Evolutionary conservation across 495 filamentous ascomycete genomes (phyloP), one percentile per base, ranked within the genome.

Genomic region (Daldinia caldariorum): DNA sequence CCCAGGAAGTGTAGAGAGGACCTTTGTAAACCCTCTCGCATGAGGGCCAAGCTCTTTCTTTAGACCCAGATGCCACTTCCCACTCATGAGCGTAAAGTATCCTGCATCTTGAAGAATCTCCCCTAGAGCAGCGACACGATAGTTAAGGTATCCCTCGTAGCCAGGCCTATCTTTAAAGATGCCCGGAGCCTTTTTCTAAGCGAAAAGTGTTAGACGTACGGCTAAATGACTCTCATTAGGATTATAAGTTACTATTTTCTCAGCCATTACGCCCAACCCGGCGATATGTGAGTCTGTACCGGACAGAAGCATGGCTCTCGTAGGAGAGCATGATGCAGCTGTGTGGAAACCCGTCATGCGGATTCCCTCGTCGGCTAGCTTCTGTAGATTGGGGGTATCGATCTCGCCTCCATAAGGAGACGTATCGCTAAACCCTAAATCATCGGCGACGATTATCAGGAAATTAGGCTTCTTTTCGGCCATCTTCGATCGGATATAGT

Each of bases 101-200:
- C 88, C 88, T 5, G 79, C 82, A 76, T 90, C 87, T 18, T 80
- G 80, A 13, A 90, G 79, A 22, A 89, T 67, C 72, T 90, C 87
- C 1, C 87, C 85, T 9, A 90, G 79, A 5, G 87, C 82, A 3
- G 82, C 88, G 39, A 89, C 87, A 3, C 82, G 77, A 61, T 88
- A 83, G 58, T 89, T 89, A 39, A 89, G 79, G 58, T 88, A 89
- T 22, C 86, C 86, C 75, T 89, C 87, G 67, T 89, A 88, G 0
- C 87, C 86, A 8, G 87, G 87, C 82, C 85, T 87, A 22, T 67
- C 76, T 31, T 74, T 60, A 20, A 70, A 77, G n/a, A 72, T 72
- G 64, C 71, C 56, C 63, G 76, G 37, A 65, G 78, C 59, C 72
- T 79, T 69, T 61, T 69, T 71, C 63, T 76, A 51, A 26, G 58